Base-by-base conservation (phyloP, 352 stramenopile species). In the Globisporangium cederbergense region DNA sequence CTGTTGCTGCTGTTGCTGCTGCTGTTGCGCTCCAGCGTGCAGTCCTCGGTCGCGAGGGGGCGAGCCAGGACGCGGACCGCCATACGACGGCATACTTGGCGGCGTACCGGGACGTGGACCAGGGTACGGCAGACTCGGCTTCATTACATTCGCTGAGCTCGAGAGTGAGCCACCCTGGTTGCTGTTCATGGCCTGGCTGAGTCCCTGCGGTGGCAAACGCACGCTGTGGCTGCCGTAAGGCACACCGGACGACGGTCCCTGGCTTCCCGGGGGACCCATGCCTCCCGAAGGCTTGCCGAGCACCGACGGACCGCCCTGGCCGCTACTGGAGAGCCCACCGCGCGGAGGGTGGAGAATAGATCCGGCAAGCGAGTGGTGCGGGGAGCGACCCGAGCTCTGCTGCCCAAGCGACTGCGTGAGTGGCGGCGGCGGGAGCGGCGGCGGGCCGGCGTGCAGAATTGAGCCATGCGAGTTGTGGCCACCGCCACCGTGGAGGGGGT, bases 321-420 rank as follows among this genome's bases (percentile, higher is more conserved):
- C 58, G 9, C 71, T 66, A 2, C 75, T 72, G 13, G 77, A 70
- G 25, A 81, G 58, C 40, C 76, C 73, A 13, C 70, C 67, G 5
- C 79, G 79, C 10, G 83, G 83, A 16, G 83, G 81, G 52, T 93
- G 84, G 20, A 93, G 68, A 50, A 93, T 86, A 43, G 84, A 90
- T 22, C 81, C 74, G 0, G 80, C 64, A 16, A 90, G 78, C 55
- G 82, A 71, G 58, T 93, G 84, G 28, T 86, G 78, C 49, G 84
- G 82, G 45, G 84, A 91, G 14, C 82, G 80, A 46, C 73, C 76
- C 25, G 81, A 60, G 60, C 63, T 78, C 58, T 69, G 57, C 22
- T 75, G 72, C 40, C 78, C 70, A n/a, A 91, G 53, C 20, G 75
- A 80, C n/a, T 79, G 74, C 22, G 75, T 75, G 9, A 91, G 80